These are phyloP conservation scores for Luvunga scandens DNA, from an alignment of 345 rosid species.

Conservation along the genomic window DNA sequence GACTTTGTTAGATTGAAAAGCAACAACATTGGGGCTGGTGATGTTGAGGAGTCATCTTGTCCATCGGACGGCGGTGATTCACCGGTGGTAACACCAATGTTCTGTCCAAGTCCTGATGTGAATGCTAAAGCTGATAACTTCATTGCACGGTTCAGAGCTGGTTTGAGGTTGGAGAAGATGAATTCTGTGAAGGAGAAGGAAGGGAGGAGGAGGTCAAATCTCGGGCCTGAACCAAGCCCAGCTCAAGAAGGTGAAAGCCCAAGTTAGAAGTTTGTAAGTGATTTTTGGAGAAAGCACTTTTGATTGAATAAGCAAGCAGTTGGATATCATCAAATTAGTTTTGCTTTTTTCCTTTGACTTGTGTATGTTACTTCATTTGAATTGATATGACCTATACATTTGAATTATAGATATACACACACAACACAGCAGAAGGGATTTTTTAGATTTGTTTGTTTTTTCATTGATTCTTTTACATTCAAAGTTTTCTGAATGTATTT, in stretches of 20 bases:
- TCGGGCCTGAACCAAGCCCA: constrained; percentile 38
- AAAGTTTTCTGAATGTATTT: background rate
- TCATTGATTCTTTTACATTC: background rate
- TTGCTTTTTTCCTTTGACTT: background rate
- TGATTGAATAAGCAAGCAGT: background rate
- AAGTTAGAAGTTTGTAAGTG: background rate
- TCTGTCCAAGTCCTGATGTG: constrained; percentile 91
- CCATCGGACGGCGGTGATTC: constrained; percentile 21
- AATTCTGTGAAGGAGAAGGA: constrained; percentile 46
- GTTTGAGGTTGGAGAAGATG: constrained; percentile 65
- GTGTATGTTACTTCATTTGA: background rate
- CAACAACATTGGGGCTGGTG: constrained; percentile 29
- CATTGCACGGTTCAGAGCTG: constrained; percentile 81
- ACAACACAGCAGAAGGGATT: background rate
- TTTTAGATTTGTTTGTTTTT: background rate
- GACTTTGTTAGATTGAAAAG: constrained; percentile 73
- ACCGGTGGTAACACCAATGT: constrained; percentile 15
- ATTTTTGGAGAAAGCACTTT: background rate
- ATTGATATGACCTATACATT: background rate
- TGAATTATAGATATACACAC: background rate
- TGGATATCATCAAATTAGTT: background rate
- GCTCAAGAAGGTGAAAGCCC: background rate
- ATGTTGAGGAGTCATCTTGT: constrained; percentile 34
- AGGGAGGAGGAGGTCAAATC: constrained; percentile 49
- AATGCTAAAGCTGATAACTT: constrained; percentile 78